Evolutionary conservation across 768 basidiomycete genomes (phyloP), one percentile per base, ranked within the genome.

Genomic region (Nidularia pulvinata): DNA sequence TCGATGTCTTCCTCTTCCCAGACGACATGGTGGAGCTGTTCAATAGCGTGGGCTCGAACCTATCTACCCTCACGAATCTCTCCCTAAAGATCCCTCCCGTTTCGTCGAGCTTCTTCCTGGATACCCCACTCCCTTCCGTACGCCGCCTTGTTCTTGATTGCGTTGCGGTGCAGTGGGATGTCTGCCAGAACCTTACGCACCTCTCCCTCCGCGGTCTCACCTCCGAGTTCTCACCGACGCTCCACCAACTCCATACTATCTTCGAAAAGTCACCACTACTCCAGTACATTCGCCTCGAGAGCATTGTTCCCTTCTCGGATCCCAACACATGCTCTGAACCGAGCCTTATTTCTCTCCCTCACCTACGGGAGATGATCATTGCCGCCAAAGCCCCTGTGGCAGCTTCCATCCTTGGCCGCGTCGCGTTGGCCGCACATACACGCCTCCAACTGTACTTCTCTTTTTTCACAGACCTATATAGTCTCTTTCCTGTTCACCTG

Each of bases 1-100:
- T 78, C 43, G 66, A 74, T 52, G 58, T 76, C 33, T 63, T 62
- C 56, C 69, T 78, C 37, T 70, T 65, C 51, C 70, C 70, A 5
- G 59, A 65, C 25, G 69, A 71, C 57, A 67, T 78, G 59, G 42
- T 44, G 33, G 55, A 56, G 3, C 62, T 76, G 30, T 71, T 76
- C 56, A 32, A 54, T 13, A 55, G 51, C 30, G 56, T 70, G 30
- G 69, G 70, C 6, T 51, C 55, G 36, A 46, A 63, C 30, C 58
- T 72, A 4, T 50, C 57, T 13, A 57, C 57, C 11, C 61, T 78
- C 30, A 62, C 61, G 16, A 60, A 53, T n/a, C 65, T 78, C 13
- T 69, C 73, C 2, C 60, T 77, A 14, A 69, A 64, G 55, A 59
- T 73, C 13, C 70, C 70, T 3, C 66, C 69, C 3, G 55, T 69